Percentiles rank a stretch among this genome's conserved stretches.
These are phyloP conservation scores for Podila epicladia DNA, from an alignment of 192 early-diverging fungal genomes.

Conservation along the genomic window DNA sequence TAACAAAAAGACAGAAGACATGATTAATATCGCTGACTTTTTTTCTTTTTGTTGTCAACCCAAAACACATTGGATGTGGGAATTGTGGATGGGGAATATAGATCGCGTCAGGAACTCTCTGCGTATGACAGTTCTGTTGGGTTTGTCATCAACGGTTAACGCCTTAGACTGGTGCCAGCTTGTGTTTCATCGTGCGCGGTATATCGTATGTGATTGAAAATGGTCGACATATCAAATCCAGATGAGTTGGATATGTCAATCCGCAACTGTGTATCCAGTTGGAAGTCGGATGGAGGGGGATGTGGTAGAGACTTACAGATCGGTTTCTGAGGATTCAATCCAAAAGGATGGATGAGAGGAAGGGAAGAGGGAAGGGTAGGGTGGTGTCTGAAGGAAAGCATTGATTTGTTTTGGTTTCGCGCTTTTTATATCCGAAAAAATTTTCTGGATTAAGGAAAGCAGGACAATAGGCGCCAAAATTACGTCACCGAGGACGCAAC, in stretches of 20 bases:
- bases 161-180: conserved; percentile 50
- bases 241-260: too few relatives aligned
- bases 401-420: background rate
- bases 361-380: background rate
- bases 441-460: too few relatives aligned
- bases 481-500: too few relatives aligned
- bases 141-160: conserved; percentile 46
- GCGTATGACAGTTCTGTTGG: conserved; percentile 41
- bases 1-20: background rate
- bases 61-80: background rate
- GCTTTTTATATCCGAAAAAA: background rate
- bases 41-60: background rate
- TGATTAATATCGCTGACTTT: background rate
- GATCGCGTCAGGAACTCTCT: conserved; percentile 46
- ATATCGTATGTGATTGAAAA: background rate
- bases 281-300: too few relatives aligned
- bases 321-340: too few relatives aligned
- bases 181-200: conserved; percentile 45
- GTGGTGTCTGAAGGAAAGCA: background rate
- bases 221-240: background rate
- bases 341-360: background rate
- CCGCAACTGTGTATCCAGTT: too few relatives aligned
- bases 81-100: background rate
- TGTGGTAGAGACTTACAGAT: too few relatives aligned
- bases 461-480: too few relatives aligned